Conservation (phyloP, 169 alveolate species). For the Eimeria acervulina region DNA sequence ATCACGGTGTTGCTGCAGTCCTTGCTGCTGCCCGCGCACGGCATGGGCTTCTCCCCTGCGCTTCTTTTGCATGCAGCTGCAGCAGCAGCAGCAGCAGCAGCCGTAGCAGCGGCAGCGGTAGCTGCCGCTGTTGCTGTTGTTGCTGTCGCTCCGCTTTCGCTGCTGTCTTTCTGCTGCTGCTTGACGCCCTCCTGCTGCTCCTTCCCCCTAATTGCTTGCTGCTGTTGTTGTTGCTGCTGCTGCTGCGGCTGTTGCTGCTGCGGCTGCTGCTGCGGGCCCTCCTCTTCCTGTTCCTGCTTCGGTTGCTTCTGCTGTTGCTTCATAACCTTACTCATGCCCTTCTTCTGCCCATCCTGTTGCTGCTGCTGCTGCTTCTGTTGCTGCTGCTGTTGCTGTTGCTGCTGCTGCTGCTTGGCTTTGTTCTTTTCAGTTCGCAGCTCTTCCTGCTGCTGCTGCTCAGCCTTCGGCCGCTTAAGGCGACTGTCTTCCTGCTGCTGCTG, state of each 20-base stretch:
- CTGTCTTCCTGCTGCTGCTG: neutral
- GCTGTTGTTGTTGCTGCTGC: neutral
- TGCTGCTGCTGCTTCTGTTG: slow-evolving; percentile 11
- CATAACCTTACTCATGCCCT: neutral
- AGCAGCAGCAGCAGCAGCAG: too few species aligned
- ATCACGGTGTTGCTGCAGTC: neutral
- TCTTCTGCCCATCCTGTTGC: neutral
- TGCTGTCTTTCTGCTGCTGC: neutral
- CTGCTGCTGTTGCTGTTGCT: neutral
- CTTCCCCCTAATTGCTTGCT: neutral
- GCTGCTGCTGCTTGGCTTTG: neutral
- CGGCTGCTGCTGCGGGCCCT: neutral
- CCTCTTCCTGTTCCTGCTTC: neutral
- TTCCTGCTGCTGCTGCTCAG: neutral
- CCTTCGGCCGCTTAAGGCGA: neutral
- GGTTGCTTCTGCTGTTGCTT: slow-evolving; percentile 1
- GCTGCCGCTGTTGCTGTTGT: too few species aligned
- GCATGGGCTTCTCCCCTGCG: neutral
- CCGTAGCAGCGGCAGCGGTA: too few species aligned
- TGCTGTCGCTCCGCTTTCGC: neutral
- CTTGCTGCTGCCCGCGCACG: slow-evolving; percentile 1
- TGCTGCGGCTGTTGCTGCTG: slow-evolving; percentile 1
- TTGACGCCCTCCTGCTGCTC: neutral
- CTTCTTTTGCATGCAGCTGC: too few species aligned
- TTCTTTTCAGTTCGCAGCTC: too few species aligned